Evolutionary conservation across 441 rosid species (phyloP), one percentile per base, ranked within the genome.

Genomic region (Cnidoscolus chayamansa): DNA sequence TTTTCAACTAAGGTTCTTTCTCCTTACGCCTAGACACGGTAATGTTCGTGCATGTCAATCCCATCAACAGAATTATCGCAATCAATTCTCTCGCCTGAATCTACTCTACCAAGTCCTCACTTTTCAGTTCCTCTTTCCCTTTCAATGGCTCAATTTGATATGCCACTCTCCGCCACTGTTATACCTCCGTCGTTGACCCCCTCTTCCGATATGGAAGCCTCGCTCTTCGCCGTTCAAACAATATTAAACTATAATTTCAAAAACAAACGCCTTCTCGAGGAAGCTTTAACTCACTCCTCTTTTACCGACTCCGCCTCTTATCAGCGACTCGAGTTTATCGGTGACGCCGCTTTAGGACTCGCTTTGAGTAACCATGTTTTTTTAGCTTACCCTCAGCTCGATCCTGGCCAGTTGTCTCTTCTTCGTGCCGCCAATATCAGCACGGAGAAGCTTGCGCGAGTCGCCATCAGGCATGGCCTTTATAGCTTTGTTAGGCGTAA

Each of bases 401-500:
- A 87, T 13, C 91, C 80, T 0, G 90, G 90, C 2, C 76, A 77
- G 58, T 73, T 93, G 48, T 77, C 97, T 31, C 70, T 65, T 7
- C 53, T 93, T 48, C 85, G 95, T 51, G 79, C 95, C n/a, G 89
- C 89, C 40, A 90, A 88, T 60, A 75, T 86, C 8, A 88, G 95
- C 35, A 93, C 86, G 1, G 98, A 93, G 86, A 93, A 90, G 67
- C 84, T 93, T 35, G 93, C 98, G 11, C 97, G 97, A 19, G 88
- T 87, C 43, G 85, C 97, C 17, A 67, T 89, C 69, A 82, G 55
- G n/a, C 92, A 81, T 31, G 80, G 84, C 0, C 82, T 90, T 16
- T 87, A 84, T 51, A 47, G 25, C 11, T 85, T 79, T 32, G 71
- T 90, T 19, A 76, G 87, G 19, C 91, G 76, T 74, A 87, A 81